These are phyloP conservation scores for Typha latifolia DNA, from an alignment of 176 grass and related monocot genomes.

Conservation along the genomic window DNA sequence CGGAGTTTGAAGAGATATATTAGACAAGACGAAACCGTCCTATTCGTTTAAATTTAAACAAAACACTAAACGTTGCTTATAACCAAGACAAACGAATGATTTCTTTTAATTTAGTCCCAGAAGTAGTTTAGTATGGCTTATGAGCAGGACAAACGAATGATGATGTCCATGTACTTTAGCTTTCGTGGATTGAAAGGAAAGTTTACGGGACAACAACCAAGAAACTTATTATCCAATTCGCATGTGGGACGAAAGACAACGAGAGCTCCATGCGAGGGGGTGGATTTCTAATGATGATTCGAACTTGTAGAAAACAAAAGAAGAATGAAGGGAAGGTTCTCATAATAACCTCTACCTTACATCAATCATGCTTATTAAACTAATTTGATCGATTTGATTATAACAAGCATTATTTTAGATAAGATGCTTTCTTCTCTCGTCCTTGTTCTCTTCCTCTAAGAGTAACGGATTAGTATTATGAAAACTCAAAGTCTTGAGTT, in stretches of 20 bases:
- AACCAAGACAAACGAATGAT: constrained; percentile 1
- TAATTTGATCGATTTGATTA: too few species aligned
- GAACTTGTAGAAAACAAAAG: neutral
- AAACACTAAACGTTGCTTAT: neutral
- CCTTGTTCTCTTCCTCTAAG: too few species aligned
- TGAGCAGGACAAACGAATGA: neutral
- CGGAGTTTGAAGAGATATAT: neutral
- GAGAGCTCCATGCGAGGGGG: neutral
- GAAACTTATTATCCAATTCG: constrained; percentile 1
- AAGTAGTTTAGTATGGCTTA: neutral
- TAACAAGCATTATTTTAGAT: too few species aligned
- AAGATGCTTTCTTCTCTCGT: too few species aligned
- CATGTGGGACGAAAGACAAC: neutral
- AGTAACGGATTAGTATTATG: too few species aligned
- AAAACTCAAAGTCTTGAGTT: too few species aligned
- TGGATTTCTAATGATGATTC: neutral
- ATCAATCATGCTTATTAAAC: too few species aligned
- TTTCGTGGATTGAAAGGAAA: constrained; percentile 17
- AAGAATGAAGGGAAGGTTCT: neutral
- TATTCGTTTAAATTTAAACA: neutral
- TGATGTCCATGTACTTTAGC: constrained; percentile 4
- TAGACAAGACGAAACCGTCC: neutral
- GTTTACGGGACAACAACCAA: neutral
- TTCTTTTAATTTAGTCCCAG: too few species aligned
- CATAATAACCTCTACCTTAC: neutral